Evolutionary conservation across 2,329 filamentous ascomycete genomes (phyloP), one percentile per base, ranked within the genome.

Genomic region (Sporothrix brasiliensis): DNA sequence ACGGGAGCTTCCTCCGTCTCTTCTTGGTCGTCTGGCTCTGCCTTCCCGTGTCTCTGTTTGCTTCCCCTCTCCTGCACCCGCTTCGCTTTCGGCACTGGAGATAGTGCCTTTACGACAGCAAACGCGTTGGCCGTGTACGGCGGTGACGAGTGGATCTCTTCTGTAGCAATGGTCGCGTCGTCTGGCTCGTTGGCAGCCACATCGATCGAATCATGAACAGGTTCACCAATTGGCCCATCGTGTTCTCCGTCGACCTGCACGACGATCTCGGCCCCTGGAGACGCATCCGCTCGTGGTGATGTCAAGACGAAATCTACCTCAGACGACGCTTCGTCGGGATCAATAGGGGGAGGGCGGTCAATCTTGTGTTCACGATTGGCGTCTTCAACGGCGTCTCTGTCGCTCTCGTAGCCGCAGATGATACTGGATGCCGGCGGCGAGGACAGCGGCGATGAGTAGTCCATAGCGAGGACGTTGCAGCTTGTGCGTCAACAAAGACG

Each of bases 401-500:
- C 58, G 21, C 13, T 34, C 24, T 65, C 44, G 16, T 65, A 49
- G 24, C 61, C 63, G 24, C n/a, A 19, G 21, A 50, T 1, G 3
- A 65, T 34, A 19, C 58, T 67, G 0, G 69, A 71, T 2, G 44
- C 53, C 30, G 70, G 70, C 34, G 60, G 67, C 30, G 70, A 71
- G 10, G 70, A 71, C n/a, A 71, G 39, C 1, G 70, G 70, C 7
- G 70, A 71, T 1, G 67, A 71, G 56, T n/a, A 49, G 30, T 69
- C 58, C 41, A 50, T 68, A 9, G 34, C 24, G 44, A 16, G 19
- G 39, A 13, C 6, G 49, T n/a, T 10, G 19, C 5, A 2, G 1
- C 3, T 7, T 21, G 19, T n/a, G 49, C 19, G 19, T 10, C 49
- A 19, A 50, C 10, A 19, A 11, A 30, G 41, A 9, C 13, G 63